Conservation (phyloP, 2,329 filamentous ascomycete genomes). For the Plectosphaerella sp. region DNA sequence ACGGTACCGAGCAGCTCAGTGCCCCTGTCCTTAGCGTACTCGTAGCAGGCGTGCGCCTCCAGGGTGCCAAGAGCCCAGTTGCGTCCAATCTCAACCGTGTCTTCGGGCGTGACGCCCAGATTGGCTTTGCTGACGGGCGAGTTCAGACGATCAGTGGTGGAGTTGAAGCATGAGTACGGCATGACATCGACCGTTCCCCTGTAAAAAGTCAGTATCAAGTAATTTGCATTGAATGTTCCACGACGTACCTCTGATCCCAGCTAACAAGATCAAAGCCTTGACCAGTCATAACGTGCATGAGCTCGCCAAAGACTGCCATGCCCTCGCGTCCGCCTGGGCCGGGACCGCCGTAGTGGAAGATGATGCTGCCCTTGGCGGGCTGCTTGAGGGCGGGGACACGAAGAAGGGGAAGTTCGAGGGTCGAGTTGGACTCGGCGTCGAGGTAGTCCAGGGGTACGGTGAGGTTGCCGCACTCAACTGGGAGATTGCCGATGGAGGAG, state of each 20-base stretch:
- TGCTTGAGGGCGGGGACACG: slow-evolving; percentile 8
- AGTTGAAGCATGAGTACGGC: slow-evolving; percentile 17
- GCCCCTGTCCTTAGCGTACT: slow-evolving; percentile 20
- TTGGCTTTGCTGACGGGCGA: rapidly evolving
- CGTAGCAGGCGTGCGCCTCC: slow-evolving; percentile 14
- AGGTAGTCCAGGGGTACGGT: slow-evolving; percentile 35
- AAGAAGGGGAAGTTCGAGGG: slow-evolving; percentile 5
- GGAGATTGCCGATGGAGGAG: slow-evolving; percentile 7
- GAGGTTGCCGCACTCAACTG: slow-evolving; percentile 28
- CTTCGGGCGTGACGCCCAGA: slow-evolving; percentile 5
- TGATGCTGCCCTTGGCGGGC: slow-evolving; percentile 21
- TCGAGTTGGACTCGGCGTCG: slow-evolving; percentile 15
- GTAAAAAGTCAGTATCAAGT: background rate
- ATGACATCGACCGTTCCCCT: slow-evolving; percentile 21
- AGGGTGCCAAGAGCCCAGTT: slow-evolving; percentile 17
- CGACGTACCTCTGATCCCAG: slow-evolving; percentile 19
- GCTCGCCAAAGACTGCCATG: slow-evolving; percentile 1
- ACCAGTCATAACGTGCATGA: slow-evolving; percentile 10
- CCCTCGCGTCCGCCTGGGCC: slow-evolving; percentile 7
- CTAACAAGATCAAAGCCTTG: slow-evolving; percentile 18
- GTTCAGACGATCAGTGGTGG: background rate
- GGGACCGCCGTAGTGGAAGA: slow-evolving; percentile 24
- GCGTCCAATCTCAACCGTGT: slow-evolving; percentile 10
- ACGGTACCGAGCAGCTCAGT: slow-evolving; percentile 31
- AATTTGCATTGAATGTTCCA: background rate